A percentile compares a stretch with the other conserved stretches of the same genome.
Conservation (phyloP, 441 rosid genomes). For the Adansonia grandidieri region DNA sequence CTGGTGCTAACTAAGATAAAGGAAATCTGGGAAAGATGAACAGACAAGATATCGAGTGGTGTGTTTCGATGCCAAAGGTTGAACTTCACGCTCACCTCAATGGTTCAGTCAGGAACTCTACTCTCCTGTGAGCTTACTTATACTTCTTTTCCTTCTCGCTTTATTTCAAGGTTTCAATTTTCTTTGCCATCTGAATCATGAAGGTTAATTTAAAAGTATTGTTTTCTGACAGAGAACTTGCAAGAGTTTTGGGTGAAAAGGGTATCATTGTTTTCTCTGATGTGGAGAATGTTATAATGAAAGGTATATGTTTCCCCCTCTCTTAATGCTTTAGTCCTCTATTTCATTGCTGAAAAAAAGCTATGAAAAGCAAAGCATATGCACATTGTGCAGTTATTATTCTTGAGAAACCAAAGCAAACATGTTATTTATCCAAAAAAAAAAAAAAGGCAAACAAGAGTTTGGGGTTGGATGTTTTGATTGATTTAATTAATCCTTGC, state of each 20-base stretch:
- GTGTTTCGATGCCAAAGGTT: slow-evolving; percentile 71
- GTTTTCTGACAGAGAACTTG: slow-evolving; percentile 68
- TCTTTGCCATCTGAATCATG: background rate
- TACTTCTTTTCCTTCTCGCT: background rate
- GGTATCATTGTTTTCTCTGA: slow-evolving; percentile 66
- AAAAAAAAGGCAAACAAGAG: no score
- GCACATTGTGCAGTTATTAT: slow-evolving; percentile 12
- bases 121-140: slow-evolving; percentile 61
- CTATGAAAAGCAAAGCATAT: background rate
- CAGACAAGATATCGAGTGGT: slow-evolving; percentile 60
- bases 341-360: slow-evolving; percentile 19
- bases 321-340: slow-evolving; percentile 16
- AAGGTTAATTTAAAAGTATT: slow-evolving; percentile 9
- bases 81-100: slow-evolving; percentile 98
- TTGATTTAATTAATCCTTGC: slow-evolving; percentile 7
- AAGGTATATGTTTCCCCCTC: slow-evolving; percentile 49
- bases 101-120: slow-evolving; percentile 88
- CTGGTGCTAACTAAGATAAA: background rate
- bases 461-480: background rate
- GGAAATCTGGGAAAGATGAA: slow-evolving; percentile 10
- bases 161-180: background rate
- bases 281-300: slow-evolving; percentile 80
- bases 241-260: slow-evolving; percentile 74
- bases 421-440: no score
- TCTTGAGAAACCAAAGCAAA: slow-evolving; percentile 8